Evolutionary conservation across 78 protist genomes (phyloP), one percentile per base, ranked within the genome.

Genomic region (Ministeria vibrans): DNA sequence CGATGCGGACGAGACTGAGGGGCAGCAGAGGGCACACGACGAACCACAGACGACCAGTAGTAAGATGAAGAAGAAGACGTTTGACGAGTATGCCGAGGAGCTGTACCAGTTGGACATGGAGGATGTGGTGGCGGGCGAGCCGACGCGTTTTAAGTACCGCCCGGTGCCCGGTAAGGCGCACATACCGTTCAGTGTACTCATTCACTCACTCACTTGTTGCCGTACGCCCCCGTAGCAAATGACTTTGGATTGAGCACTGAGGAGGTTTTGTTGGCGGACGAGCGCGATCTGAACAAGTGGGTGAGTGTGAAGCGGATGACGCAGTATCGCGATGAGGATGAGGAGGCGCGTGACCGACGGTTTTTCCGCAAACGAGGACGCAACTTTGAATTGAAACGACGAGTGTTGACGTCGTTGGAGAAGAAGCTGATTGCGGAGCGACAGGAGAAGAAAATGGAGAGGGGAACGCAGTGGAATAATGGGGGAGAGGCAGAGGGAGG

Each of bases 131-230:
- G 89, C 75, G 2, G 85, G 55, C 59, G 28, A 6, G 77, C 85
- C 84, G 22, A 69, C 72, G 46, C 77, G 87, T 39, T 87, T 87
- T 75, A 81, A 87, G 82, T 87, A 87, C 83, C 83, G 86, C 46
- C 9, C 55, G 41, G 91, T 87, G 34, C 4, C 27, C 9, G 34
- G n/a, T n/a, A n/a, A n/a, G n/a, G n/a, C n/a, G n/a, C n/a, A n/a
- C n/a, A n/a, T n/a, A n/a, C n/a, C n/a, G n/a, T n/a, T n/a, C n/a
- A n/a, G n/a, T n/a, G 28, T 18, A 2, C 34, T 27, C 63, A 9
- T 55, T 13, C 63, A n/a, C 34, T 18, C 63, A 27, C 63, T 27
- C 62, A n/a, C n/a, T n/a, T n/a, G n/a, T n/a, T n/a, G n/a, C n/a
- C n/a, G n/a, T n/a, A n/a, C n/a, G n/a, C n/a, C 20, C 34, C 0